Percentiles rank a stretch among this genome's conserved stretches.
Evolutionary conservation across 768 basidiomycete species (phyloP).

Genomic region (Rickenella mellea): DNA sequence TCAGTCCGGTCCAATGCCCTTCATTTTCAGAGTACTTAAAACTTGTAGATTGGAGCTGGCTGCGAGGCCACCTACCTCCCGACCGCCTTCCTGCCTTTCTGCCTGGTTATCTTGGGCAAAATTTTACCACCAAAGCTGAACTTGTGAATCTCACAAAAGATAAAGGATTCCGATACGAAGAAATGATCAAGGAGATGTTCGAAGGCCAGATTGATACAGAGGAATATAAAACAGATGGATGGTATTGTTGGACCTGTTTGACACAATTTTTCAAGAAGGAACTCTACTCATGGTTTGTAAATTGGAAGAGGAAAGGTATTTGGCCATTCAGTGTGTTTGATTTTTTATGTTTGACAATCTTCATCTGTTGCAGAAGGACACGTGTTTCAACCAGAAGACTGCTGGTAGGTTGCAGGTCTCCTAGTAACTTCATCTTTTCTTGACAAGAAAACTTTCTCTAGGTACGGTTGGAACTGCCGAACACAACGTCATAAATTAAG

Average conservation of each 20-base stretch:
- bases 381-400: constrained; percentile 16
- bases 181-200: background rate
- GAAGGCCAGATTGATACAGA: background rate
- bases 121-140: too few relatives aligned
- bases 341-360: background rate
- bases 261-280: background rate
- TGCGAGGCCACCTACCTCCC: background rate
- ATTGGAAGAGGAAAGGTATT: background rate
- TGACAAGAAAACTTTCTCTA: constrained; percentile 1
- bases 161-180: too few relatives aligned
- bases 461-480: constrained; percentile 27
- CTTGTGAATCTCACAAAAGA: too few relatives aligned
- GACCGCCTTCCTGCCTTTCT: too few relatives aligned
- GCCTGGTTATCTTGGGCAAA: too few relatives aligned
- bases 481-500: constrained; percentile 18
- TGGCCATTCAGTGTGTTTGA: background rate
- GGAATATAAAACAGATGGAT: background rate
- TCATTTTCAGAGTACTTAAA: background rate
- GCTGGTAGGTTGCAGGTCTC: constrained; percentile 17
- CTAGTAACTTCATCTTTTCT: background rate
- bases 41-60: background rate
- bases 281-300: background rate
- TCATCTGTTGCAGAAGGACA: constrained; percentile 7
- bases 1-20: background rate
- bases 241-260: background rate